Base-by-base conservation (phyloP, 1,284 basidiomycete genomes). In the Hemileia vastatrix region DNA sequence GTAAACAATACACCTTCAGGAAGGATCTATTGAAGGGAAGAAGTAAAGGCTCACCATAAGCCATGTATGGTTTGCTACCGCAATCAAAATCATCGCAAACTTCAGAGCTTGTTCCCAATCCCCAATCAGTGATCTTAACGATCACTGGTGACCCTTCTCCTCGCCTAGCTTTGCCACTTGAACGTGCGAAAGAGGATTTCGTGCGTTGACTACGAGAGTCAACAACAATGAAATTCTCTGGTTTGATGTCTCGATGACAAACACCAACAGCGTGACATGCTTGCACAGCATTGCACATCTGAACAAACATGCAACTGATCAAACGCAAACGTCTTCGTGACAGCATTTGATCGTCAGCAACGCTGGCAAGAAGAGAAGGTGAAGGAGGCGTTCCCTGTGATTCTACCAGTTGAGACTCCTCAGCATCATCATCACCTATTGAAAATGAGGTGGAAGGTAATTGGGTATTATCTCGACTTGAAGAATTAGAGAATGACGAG, bases 51-150 rank as follows among this genome's bases (percentile, higher is more conserved):
- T 66, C 69, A 90, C 88, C 89, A 76, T 87, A 97, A 71, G 91
- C 93, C 94, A 98, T 97, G 79, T 98, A 98, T 0, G 94, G 94
- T 66, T 93, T 92, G 77, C 90, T 94, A 63, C 94, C 94, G 78
- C 95, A 98, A 76, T 97, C 93, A 82, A 98, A 93, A 77, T 98
- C 94, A 65, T 88, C 86, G 66, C 88, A 92, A 64, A 88, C 84
- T 65, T 83, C 77, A 71, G 96, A 90, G 9, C 84, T 87, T 0
- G 93, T 97, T 6, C 91, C 92, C 40, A 99, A 79, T 43, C 94
- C 94, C 80, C 97, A 99, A 78, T 99, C 94, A 24, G 91, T 87
- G 66, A 98, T 83, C 80, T 99, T 99, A 80, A 97, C 83, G 27
- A 82, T 76, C 19, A 83, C 81, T 4, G 72, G 68, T 23, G 63